Percentiles rank a stretch among this genome's conserved stretches.
Conservation (phyloP, 2,329 filamentous ascomycete genomes). For the Monosporascus ibericus region DNA sequence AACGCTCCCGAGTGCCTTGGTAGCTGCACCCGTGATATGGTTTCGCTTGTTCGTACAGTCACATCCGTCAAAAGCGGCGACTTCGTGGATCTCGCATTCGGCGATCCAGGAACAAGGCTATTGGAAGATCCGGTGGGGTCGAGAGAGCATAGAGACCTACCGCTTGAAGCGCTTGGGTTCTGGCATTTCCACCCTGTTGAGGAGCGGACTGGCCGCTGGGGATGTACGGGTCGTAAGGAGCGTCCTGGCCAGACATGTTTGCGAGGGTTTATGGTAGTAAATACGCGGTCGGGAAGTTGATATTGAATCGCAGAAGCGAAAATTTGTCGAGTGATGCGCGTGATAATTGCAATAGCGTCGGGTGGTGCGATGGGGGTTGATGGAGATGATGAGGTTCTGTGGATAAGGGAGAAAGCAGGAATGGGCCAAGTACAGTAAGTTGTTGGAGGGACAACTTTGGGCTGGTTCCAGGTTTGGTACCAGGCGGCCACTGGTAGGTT, state of each 20-base stretch:
- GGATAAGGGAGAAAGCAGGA: background rate
- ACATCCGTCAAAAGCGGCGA: too few species aligned
- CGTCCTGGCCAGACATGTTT: slow-evolving; percentile 48
- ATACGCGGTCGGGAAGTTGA: background rate
- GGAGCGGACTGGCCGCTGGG: slow-evolving; percentile 56
- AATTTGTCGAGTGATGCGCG: background rate
- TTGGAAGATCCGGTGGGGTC: slow-evolving; percentile 7
- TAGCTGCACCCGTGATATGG: background rate
- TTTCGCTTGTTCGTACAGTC: background rate
- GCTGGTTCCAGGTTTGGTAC: background rate
- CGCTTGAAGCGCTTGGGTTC: slow-evolving; percentile 68
- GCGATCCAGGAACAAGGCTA: slow-evolving; percentile 14
- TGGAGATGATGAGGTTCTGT: background rate
- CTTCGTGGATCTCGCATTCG: slow-evolving; percentile 4
- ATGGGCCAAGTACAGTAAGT: background rate
- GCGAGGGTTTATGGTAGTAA: slow-evolving; percentile 4
- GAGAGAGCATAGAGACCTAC: slow-evolving; percentile 53
- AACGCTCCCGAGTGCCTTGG: too few species aligned
- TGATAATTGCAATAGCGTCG: background rate
- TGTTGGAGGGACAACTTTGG: background rate
- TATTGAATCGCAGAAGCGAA: background rate
- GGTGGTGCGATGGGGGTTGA: background rate
- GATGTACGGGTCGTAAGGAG: slow-evolving; percentile 86
- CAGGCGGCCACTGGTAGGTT: background rate
- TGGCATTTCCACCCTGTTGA: slow-evolving; percentile 41